Conservation (phyloP, 192 early-diverging fungal species). For the Funneliformis mosseae region DNA sequence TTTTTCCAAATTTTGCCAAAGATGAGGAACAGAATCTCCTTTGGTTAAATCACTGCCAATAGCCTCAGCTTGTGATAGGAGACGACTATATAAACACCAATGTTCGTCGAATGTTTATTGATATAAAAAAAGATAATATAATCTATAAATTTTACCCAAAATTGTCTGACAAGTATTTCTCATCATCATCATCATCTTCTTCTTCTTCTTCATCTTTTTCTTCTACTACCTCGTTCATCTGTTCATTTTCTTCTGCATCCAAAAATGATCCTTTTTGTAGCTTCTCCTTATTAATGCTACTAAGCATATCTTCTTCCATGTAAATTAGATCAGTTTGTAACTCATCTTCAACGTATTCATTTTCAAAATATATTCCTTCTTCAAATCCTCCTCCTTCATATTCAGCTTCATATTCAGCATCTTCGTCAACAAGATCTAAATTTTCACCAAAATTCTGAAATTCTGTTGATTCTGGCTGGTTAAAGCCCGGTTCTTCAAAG, state of each 20-base stretch:
- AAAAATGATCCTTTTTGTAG: not conserved
- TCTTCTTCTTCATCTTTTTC: conserved; percentile 16
- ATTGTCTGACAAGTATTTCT: conserved; percentile 3
- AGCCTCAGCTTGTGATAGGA: conserved; percentile 23
- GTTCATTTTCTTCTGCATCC: not conserved
- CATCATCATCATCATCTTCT: conserved; percentile 1
- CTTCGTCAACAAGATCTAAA: not conserved
- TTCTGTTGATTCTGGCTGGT: not conserved
- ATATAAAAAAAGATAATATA: not conserved
- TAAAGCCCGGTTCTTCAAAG: not conserved
- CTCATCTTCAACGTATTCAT: not conserved
- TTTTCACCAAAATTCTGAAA: not conserved
- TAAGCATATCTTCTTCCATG: not conserved
- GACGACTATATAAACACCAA: not conserved
- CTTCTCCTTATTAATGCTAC: not conserved
- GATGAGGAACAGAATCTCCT: conserved; percentile 7
- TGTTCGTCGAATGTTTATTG: not conserved
- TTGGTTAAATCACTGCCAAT: conserved; percentile 21
- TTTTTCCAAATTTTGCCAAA: conserved; percentile 33
- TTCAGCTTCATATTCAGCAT: not conserved
- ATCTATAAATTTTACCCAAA: not conserved
- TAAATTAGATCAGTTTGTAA: not conserved
- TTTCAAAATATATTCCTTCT: not conserved
- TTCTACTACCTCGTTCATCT: not conserved
- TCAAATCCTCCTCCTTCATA: not conserved